Conservation (phyloP, 257 asterid genomes). For the Nicotiana undulata region DNA sequence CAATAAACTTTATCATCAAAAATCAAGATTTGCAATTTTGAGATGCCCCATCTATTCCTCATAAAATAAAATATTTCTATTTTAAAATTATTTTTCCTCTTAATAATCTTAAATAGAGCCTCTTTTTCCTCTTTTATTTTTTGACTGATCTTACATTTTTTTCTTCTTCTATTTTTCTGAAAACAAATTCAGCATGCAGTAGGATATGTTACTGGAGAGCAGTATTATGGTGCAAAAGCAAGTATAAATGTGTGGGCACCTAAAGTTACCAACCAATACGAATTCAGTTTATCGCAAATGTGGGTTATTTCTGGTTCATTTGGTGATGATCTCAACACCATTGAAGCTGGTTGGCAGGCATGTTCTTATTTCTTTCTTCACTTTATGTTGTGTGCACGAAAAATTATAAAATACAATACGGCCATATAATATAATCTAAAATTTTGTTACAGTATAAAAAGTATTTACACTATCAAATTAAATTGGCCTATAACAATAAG, state of each 20-base stretch:
- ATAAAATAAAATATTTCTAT: not conserved
- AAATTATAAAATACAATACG: too few species aligned
- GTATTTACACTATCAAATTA: not conserved
- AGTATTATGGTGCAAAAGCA: conserved; percentile 85
- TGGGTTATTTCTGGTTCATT: conserved; percentile 94
- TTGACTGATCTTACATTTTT: not conserved
- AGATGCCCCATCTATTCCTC: not conserved
- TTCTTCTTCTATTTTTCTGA: not conserved
- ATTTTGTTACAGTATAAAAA: too few species aligned
- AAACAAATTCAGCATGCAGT: conserved; percentile 66
- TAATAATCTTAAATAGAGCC: not conserved
- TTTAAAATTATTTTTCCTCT: not conserved
- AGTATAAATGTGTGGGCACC: conserved; percentile 92
- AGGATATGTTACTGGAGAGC: conserved; percentile 77
- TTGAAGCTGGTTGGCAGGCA: conserved; percentile 99
- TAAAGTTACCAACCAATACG: conserved; percentile 49
- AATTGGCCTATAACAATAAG: not conserved
- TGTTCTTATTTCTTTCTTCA: not conserved
- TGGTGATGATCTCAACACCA: conserved; percentile 90
- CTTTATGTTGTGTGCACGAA: not conserved
- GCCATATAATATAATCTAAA: too few species aligned
- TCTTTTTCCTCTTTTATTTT: too few species aligned
- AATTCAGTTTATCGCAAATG: conserved; percentile 79
- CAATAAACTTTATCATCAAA: not conserved
- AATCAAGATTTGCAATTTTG: not conserved